These are phyloP conservation scores for Lactuca sativa DNA, from an alignment of 129 eudicot species.

Conservation along the genomic window DNA sequence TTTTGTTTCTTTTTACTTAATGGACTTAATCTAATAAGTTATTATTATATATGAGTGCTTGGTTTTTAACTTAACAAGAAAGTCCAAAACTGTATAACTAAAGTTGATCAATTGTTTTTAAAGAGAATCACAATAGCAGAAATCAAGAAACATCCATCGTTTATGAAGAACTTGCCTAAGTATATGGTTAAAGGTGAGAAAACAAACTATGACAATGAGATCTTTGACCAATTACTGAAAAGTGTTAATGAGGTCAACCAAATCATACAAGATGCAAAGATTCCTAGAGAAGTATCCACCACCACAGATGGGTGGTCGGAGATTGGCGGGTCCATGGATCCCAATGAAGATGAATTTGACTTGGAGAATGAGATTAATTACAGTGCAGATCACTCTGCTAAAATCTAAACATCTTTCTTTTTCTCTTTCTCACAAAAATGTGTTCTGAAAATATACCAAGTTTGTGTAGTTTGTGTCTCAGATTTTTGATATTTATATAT, in stretches of 20 bases:
- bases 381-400: constrained; percentile 29
- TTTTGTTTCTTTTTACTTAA: no score
- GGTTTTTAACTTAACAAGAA: no score
- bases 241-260: constrained; percentile 50
- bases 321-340: constrained; percentile 32
- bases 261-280: constrained; percentile 56
- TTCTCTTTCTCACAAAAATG: not conserved
- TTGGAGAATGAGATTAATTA: constrained; percentile 47
- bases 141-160: constrained; percentile 55
- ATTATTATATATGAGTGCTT: no score
- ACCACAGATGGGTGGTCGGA: constrained; percentile 15
- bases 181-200: constrained; percentile 44
- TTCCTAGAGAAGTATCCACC: constrained; percentile 32
- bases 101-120: not conserved
- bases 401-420: not conserved
- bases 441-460: constrained; percentile 14
- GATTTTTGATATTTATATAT: not conserved
- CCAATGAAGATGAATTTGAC: constrained; percentile 34
- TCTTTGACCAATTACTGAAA: constrained; percentile 25
- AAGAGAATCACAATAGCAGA: constrained; percentile 55
- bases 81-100: not conserved
- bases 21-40: no score
- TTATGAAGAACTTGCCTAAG: constrained; percentile 42
- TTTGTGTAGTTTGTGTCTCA: constrained; percentile 20
- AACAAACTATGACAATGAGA: constrained; percentile 37